phyloP scores from a whole-genome alignment of 2,329 filamentous ascomycete species.

The Penicillium sp. region DNA sequence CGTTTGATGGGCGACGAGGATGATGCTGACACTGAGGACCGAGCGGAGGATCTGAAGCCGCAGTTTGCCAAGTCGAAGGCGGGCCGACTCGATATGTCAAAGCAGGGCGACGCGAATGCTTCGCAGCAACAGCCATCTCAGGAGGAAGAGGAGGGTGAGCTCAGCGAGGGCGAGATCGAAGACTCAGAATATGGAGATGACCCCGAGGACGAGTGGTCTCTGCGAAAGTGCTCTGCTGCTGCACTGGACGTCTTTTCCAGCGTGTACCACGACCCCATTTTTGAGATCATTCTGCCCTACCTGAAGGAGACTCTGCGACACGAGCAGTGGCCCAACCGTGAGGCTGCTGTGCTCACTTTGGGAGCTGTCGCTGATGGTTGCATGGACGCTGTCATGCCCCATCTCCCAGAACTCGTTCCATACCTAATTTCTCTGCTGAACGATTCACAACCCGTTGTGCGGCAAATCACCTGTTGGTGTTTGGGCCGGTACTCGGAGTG shows the following conservation, averaged over 20 bases:
- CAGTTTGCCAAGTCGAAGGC: conserved; percentile 75
- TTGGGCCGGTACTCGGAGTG: conserved; percentile 90
- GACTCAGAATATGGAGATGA: conserved; percentile 72
- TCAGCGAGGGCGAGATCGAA: conserved; percentile 83
- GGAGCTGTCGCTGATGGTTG: conserved; percentile 95
- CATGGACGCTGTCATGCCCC: conserved; percentile 83
- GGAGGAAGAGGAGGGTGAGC: conserved; percentile 65
- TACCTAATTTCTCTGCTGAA: conserved; percentile 85
- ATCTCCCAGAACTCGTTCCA: conserved; percentile 84
- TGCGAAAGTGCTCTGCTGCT: conserved; percentile 95
- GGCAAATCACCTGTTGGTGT: conserved; percentile 98
- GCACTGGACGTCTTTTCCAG: conserved; percentile 91
- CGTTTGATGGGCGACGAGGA: conserved; percentile 80
- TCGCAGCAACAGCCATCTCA: conserved; percentile 46
- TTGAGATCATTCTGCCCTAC: conserved; percentile 89
- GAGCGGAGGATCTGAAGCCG: conserved; percentile 86
- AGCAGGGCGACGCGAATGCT: conserved; percentile 42
- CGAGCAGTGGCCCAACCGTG: conserved; percentile 84
- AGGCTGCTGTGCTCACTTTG: conserved; percentile 90
- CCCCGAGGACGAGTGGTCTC: conserved; percentile 90
- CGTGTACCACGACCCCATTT: conserved; percentile 84
- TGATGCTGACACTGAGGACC: conserved; percentile 89
- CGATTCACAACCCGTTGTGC: conserved; percentile 84
- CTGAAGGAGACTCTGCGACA: conserved; percentile 87
- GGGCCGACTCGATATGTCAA: conserved; percentile 59